Base-by-base conservation (phyloP, 352 stramenopile species). In the Globisporangium takayamanum region DNA sequence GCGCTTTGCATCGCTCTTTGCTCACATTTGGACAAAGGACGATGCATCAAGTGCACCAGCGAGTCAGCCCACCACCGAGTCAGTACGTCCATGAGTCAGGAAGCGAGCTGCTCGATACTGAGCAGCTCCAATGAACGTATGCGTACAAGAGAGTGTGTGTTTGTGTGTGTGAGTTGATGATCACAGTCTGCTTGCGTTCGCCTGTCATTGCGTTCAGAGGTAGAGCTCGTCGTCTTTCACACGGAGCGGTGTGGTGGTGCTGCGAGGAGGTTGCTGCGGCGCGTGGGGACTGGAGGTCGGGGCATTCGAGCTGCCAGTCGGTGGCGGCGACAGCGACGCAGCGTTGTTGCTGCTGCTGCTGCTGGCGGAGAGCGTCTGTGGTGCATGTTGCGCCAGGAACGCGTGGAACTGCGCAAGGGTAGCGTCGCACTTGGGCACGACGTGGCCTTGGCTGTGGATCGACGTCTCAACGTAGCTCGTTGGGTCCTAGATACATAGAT, bases 391-490 rank as follows among this genome's bases (percentile, higher is more conserved):
- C 50, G 63, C 44, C 16, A 89, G 47, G 58, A 89, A 89, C 50
- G 68, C 70, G 46, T 85, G 66, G 65, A 88, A 83, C 18, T 68
- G 62, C 25, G 68, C 64, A 22, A 75, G 68, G n/a, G 73, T 79
- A 46, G 64, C 59, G 45, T 86, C 72, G 33, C 75, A 83, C 59
- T 94, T 94, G 44, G 84, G 84, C 48, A 92, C 78, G 50, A 94
- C 80, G 55, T 94, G 84, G 52, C 84, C 84, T 65, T 92, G 80
- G 53, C 63, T 73, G 68, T 94, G 84, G 30, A 84, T 70, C 18
- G 73, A 78, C 12, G 74, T 89, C 37, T 77, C 36, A 52, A 92
- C 76, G 53, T 73, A 66, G 48, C 33, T 65, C 36, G 28, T 39
- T 20, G 52, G 46, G 47, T 63, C 48, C 39, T 53, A 37, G 8